Base-by-base conservation (phyloP, 2,329 filamentous ascomycete genomes). In the Arthroderma uncinatum region DNA sequence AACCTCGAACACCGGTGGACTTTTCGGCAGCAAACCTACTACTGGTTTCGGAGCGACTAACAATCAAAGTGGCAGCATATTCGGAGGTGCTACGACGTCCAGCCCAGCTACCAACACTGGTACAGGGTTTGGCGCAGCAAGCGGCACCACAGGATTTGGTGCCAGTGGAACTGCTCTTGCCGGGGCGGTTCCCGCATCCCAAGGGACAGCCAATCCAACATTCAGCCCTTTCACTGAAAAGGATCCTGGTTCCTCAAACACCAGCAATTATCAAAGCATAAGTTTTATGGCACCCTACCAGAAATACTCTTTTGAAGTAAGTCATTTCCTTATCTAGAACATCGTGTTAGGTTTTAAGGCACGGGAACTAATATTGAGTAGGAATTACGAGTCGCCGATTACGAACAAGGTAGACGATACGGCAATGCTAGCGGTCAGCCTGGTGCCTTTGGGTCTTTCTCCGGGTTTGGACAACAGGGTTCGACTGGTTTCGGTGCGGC, bases 331-430 rank as follows among this genome's bases (percentile, higher is more conserved):
- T 25, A 47, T 48, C 14, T n/a, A n/a, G n/a, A n/a, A n/a, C n/a
- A 28, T 21, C 14, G 4, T 14, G 12, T n/a, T 21, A 14, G 23
- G 21, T 4, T 50, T 8, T 19, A 36, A 23, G 25, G 23, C 4
- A 7, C 23, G 14, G 16, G 4, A 25, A 12, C 47, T 50, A 34
- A 50, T 21, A 39, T 39, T n/a, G 50, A 21, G 57, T 65, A 88
- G 65, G 86, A 93, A 70, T 74, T 93, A 56, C 80, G 88, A 66
- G 73, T 95, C 60, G 89, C 83, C 48, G 93, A 98, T 71, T 98
- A 98, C 70, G 82, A 85, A 59, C 87, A 91, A 71, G 91, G 91
- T 54, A 84, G 91, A 59, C 85, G 86, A 56, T 89, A 82, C 68
- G 93, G 91, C 34, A 95, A 92, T 71, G 80, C 81, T 42, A 89